phyloP scores from a whole-genome alignment of 1,284 basidiomycete genomes.

The Rhodotorula mucilaginosa region DNA sequence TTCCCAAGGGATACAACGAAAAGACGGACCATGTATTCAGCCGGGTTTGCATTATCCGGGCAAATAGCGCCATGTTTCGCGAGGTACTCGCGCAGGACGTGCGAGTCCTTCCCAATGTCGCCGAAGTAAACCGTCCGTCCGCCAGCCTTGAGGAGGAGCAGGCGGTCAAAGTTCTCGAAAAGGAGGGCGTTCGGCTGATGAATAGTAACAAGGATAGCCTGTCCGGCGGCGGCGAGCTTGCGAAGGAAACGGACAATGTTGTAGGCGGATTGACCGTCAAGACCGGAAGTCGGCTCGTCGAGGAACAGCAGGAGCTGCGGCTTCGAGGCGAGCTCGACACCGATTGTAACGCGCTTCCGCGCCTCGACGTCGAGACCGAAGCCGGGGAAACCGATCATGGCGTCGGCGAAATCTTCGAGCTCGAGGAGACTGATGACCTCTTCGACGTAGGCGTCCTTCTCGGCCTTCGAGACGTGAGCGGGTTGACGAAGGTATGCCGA shows the following conservation, averaged over 20 bases:
- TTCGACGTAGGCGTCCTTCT: conserved; percentile 78
- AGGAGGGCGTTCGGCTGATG: conserved; percentile 69
- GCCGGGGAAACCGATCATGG: conserved; percentile 70
- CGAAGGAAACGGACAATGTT: conserved; percentile 75
- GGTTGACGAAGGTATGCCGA: conserved; percentile 79
- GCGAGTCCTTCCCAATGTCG: conserved; percentile 51
- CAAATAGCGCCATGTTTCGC: conserved; percentile 41
- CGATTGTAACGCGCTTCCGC: conserved; percentile 72
- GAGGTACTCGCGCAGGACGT: conserved; percentile 57
- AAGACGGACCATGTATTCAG: conserved; percentile 21
- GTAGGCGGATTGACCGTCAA: conserved; percentile 83
- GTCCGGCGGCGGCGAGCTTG: conserved; percentile 77
- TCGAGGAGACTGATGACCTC: conserved; percentile 76
- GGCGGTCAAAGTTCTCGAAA: conserved; percentile 39
- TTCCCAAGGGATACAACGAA: too few relatives aligned
- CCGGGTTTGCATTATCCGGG: conserved; percentile 37
- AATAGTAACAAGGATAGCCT: conserved; percentile 60
- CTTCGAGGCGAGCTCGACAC: conserved; percentile 71
- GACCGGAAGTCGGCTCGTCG: conserved; percentile 59
- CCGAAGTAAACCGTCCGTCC: conserved; percentile 44
- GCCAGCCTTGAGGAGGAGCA: conserved; percentile 43
- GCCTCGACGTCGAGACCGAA: conserved; percentile 62
- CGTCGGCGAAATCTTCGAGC: conserved; percentile 66
- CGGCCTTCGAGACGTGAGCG: conserved; percentile 60
- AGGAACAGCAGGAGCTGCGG: conserved; percentile 75